These are phyloP conservation scores for Termitomyces sp. DNA, from an alignment of 768 basidiomycete genomes.

Conservation along the genomic window DNA sequence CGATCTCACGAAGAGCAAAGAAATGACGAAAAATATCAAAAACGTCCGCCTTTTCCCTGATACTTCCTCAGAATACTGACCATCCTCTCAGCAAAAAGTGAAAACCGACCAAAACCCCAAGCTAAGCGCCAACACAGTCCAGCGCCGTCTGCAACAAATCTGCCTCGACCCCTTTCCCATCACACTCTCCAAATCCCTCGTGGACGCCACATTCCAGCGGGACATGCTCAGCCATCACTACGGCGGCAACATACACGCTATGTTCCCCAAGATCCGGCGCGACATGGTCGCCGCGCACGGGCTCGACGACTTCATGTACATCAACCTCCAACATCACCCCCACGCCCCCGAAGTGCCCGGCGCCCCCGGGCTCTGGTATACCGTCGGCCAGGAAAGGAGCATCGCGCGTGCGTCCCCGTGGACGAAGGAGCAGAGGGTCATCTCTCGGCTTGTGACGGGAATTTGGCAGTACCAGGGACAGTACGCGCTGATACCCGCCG, in stretches of 20 bases:
- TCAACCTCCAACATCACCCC: slow-evolving; percentile 26
- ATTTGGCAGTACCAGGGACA: slow-evolving; percentile 17
- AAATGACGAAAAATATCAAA: neutral
- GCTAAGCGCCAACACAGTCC: slow-evolving; percentile 2
- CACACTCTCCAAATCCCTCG: slow-evolving; percentile 18
- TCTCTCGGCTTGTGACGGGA: neutral
- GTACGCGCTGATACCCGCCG: slow-evolving; percentile 4
- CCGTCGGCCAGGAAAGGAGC: neutral
- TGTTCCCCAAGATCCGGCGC: slow-evolving; percentile 19
- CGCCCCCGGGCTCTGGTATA: slow-evolving; percentile 27
- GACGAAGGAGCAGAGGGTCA: neutral
- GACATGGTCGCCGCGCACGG: slow-evolving; percentile 22
- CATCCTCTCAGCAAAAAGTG: neutral
- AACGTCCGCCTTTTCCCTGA: neutral
- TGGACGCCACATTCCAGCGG: slow-evolving; percentile 24
- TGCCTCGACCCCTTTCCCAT: slow-evolving; percentile 21
- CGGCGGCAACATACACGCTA: slow-evolving; percentile 28
- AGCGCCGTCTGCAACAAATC: slow-evolving; percentile 13
- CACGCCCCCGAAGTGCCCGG: slow-evolving; percentile 31
- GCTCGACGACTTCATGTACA: slow-evolving; percentile 27
- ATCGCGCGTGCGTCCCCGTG: neutral
- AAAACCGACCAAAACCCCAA: neutral
- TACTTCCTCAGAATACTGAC: neutral
- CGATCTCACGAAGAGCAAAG: neutral
- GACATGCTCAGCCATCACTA: slow-evolving; percentile 25